Percentiles rank a stretch among this genome's conserved stretches.
Conservation (phyloP, 2,329 filamentous ascomycete species). For the Penicillium sp. region DNA sequence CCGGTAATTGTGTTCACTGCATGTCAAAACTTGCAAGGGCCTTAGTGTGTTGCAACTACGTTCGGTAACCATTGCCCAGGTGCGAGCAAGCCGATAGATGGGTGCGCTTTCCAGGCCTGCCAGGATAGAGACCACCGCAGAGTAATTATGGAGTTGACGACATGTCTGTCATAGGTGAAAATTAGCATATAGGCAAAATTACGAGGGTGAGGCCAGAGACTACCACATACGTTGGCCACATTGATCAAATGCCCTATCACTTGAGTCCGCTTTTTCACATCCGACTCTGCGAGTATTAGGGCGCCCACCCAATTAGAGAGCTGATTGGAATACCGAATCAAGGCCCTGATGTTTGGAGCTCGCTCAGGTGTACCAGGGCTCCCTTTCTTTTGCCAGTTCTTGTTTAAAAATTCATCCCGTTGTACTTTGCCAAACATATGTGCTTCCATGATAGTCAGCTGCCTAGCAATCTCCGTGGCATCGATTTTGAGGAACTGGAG, state of each 20-base stretch:
- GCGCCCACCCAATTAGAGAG: constrained; percentile 97
- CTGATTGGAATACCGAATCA: constrained; percentile 94
- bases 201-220: neutral
- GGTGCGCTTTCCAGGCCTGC: constrained; percentile 88
- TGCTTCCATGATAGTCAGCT: constrained; percentile 91
- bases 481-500: constrained; percentile 95
- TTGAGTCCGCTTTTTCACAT: constrained; percentile 86
- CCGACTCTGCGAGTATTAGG: constrained; percentile 87
- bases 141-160: constrained; percentile 85
- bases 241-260: constrained; percentile 95
- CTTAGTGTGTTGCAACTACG: constrained; percentile 73
- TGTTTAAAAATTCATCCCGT: constrained; percentile 87
- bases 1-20: constrained; percentile 83
- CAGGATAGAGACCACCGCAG: constrained; percentile 89
- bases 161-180: constrained; percentile 64
- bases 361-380: constrained; percentile 60
- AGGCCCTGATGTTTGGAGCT: constrained; percentile 83
- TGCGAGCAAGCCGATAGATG: constrained; percentile 83
- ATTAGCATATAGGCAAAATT: neutral
- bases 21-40: constrained; percentile 84
- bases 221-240: constrained; percentile 70
- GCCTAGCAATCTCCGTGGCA: constrained; percentile 84
- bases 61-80: constrained; percentile 85
- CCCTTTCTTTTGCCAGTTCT: constrained; percentile 94
- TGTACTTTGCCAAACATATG: constrained; percentile 87